Evolutionary conservation across 1,284 basidiomycete species (phyloP).

Genomic region (Tremellales sp.): DNA sequence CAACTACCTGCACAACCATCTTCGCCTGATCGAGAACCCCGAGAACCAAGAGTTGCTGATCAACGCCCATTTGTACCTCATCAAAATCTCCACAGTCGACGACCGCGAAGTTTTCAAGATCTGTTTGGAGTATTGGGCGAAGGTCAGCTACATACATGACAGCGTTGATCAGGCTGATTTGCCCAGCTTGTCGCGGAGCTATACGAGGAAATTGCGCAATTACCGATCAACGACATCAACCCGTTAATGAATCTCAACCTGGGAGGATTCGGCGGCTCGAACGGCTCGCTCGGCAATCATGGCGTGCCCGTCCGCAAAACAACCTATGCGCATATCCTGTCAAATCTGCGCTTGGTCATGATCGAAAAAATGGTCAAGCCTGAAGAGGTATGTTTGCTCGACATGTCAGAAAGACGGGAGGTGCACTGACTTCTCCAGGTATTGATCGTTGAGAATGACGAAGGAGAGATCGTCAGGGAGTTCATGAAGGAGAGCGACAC

Average conservation of each 20-base stretch:
- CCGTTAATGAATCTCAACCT: constrained; percentile 89
- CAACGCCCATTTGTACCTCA: constrained; percentile 97
- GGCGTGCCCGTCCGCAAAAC: constrained; percentile 83
- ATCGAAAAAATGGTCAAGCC: constrained; percentile 99
- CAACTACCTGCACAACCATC: constrained; percentile 91
- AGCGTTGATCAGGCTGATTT: neutral
- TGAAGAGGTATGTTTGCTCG: constrained; percentile 81
- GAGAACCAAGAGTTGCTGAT: constrained; percentile 87
- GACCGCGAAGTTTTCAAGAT: constrained; percentile 99
- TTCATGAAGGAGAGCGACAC: constrained; percentile 99
- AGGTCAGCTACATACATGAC: constrained; percentile 45
- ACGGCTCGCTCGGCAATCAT: constrained; percentile 58
- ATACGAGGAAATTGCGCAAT: constrained; percentile 89
- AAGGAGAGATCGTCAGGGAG: constrained; percentile 98
- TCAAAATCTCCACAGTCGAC: constrained; percentile 97
- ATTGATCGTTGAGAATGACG: constrained; percentile 97
- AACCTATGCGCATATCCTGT: constrained; percentile 90
- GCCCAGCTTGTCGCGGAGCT: constrained; percentile 83
- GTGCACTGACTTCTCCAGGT: constrained; percentile 49
- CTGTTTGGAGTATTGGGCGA: constrained; percentile 97
- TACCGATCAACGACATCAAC: constrained; percentile 80
- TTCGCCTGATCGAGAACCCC: constrained; percentile 88
- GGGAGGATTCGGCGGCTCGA: constrained; percentile 53
- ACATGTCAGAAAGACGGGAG: neutral
- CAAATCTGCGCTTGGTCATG: constrained; percentile 91